phyloP scores from a whole-genome alignment of 1,284 basidiomycete species.

The Puccinia horiana region DNA sequence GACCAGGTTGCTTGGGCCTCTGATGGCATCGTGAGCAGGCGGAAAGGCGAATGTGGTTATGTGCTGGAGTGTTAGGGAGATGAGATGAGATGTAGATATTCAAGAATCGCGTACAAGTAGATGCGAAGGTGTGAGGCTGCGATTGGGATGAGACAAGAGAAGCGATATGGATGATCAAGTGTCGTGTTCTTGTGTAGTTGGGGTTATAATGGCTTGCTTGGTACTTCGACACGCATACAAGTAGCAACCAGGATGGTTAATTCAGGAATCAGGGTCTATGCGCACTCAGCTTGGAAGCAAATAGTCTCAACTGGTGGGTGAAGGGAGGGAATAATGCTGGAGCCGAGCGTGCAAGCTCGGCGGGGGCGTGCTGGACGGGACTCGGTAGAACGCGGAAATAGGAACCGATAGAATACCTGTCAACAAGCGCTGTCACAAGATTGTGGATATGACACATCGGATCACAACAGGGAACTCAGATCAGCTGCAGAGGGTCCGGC shows the following conservation, averaged over 20 bases:
- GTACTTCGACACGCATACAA: not conserved
- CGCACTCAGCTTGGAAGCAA: not conserved
- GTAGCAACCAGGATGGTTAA: slow-evolving; percentile 14
- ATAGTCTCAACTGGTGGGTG: not conserved
- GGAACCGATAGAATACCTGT: not conserved
- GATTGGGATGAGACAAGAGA: not conserved
- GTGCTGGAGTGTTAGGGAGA: not conserved
- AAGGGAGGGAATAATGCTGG: not conserved
- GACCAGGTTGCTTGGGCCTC: slow-evolving; percentile 32
- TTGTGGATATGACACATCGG: not conserved
- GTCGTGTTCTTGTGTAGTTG: not conserved
- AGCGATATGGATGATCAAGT: not conserved
- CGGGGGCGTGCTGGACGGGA: not conserved
- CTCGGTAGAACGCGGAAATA: not conserved
- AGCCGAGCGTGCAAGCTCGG: not conserved
- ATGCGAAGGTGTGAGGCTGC: not conserved
- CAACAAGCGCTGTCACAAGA: not conserved
- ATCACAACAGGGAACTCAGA: not conserved
- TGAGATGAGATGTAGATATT: not conserved
- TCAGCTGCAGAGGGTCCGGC: not conserved
- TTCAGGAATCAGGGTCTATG: slow-evolving; percentile 3
- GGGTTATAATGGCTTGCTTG: not conserved
- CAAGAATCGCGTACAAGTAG: not conserved
- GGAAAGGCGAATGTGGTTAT: not conserved
- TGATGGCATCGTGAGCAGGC: not conserved